Base-by-base conservation (phyloP, 2,329 filamentous ascomycete species). In the Penicillium sp. region DNA sequence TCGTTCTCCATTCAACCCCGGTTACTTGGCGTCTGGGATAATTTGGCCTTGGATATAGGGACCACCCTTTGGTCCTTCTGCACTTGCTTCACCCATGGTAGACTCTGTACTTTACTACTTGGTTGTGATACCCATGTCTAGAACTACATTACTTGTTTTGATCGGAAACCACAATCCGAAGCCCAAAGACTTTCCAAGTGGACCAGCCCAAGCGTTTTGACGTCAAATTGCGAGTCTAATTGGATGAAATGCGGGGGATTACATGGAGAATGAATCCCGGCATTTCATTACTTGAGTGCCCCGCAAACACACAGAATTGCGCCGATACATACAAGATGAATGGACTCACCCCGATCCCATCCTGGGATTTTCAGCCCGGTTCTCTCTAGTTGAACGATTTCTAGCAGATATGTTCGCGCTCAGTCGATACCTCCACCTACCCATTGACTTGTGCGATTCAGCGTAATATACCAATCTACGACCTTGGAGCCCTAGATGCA, bases 381-480 rank as follows among this genome's bases (percentile, higher is more conserved):
- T 59, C 65, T 1, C 27, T 64, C 7, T 33, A 62, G 1, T 61
- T 84, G 3, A 65, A 77, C 3, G 71, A 74, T 2, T 81, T 84
- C 63, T 71, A 75, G 57, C 63, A 66, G 2, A 70, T 83, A 27
- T 83, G 78, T 62, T 77, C 75, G 2, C 75, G 77, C 48, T 74
- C 66, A 11, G 67, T 72, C 8, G 63, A 71, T 5, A 59, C 61
- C 24, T 55, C 68, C 11, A 64, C 73, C 3, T 86, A 85, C 55
- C 82, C 82, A 0, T 75, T 84, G 1, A 78, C 82, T 1, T 65
- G 65, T 7, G 58, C 69, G 4, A 72, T 85, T 24, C 53, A 76
- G 22, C 70, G 77, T 39, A 85, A 85, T 60, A 75, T 87, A 3
- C 84, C 84, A 0, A 78, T 86, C 58, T 87, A 87, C 70, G 70